Conservation (phyloP, 2,329 filamentous ascomycete genomes). For the Colletotrichum truncatum region DNA sequence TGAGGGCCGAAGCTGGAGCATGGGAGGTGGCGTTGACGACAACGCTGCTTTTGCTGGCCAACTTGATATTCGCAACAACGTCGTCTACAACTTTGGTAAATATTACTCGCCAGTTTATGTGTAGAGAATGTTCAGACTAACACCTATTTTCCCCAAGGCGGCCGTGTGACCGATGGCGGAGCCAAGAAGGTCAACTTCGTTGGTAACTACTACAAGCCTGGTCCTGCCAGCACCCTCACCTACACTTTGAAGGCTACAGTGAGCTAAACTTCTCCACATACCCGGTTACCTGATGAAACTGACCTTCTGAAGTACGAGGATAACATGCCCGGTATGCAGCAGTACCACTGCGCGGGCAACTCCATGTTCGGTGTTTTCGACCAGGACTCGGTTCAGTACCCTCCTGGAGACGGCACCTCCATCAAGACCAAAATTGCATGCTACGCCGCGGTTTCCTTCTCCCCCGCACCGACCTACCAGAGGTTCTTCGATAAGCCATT, state of each 20-base stretch:
- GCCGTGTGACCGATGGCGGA: slow-evolving; percentile 43
- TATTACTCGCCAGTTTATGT: too few species aligned
- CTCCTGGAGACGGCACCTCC: slow-evolving; percentile 36
- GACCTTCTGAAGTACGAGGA: slow-evolving; percentile 37
- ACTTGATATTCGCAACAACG: slow-evolving; percentile 45
- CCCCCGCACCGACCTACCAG: slow-evolving; percentile 38
- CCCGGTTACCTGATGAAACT: too few species aligned
- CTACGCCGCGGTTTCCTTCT: slow-evolving; percentile 40
- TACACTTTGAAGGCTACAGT: slow-evolving; percentile 37
- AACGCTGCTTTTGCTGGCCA: slow-evolving; percentile 40
- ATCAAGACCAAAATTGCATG: slow-evolving; percentile 38
- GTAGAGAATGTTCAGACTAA: too few species aligned
- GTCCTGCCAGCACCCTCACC: slow-evolving; percentile 38
- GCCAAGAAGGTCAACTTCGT: slow-evolving; percentile 43
- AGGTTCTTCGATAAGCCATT: slow-evolving; percentile 40
- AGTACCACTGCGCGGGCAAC: slow-evolving; percentile 44
- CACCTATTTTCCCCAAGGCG: too few species aligned
- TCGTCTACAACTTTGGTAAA: slow-evolving; percentile 45
- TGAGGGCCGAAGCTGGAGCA: slow-evolving; percentile 44
- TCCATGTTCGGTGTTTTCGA: slow-evolving; percentile 41
- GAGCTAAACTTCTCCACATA: neutral
- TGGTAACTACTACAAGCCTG: slow-evolving; percentile 43
- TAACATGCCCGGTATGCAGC: slow-evolving; percentile 40
- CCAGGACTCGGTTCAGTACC: slow-evolving; percentile 37
- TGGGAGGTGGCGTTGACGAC: slow-evolving; percentile 42